phyloP scores from a whole-genome alignment of 192 early-diverging fungal species.

The Linnemannia schmuckeri region DNA sequence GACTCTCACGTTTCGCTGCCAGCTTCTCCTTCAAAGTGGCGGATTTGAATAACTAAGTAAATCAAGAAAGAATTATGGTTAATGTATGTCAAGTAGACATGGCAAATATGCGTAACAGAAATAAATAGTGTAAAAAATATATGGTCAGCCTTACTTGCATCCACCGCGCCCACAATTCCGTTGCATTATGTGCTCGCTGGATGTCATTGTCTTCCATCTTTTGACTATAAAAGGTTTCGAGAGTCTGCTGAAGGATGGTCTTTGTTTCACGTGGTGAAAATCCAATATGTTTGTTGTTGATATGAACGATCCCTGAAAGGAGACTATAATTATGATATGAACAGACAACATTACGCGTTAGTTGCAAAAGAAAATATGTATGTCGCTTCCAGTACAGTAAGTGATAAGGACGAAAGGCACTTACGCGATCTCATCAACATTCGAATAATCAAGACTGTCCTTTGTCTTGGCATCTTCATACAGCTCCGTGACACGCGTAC shows the following conservation, averaged over 20 bases:
- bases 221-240: slow-evolving; percentile 26
- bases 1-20: slow-evolving; percentile 4
- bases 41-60: slow-evolving; percentile 12
- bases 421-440: slow-evolving; percentile 29
- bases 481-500: slow-evolving; percentile 10
- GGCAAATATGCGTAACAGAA: neutral
- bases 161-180: slow-evolving; percentile 10
- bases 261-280: slow-evolving; percentile 9
- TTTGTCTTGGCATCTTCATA: slow-evolving; percentile 22
- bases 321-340: slow-evolving; percentile 9
- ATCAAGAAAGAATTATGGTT: neutral
- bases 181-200: slow-evolving; percentile 7
- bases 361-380: neutral
- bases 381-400: neutral
- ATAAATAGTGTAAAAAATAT: neutral
- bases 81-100: neutral
- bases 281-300: slow-evolving; percentile 27
- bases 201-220: slow-evolving; percentile 21
- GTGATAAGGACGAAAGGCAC: neutral
- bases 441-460: slow-evolving; percentile 17
- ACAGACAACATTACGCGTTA: neutral
- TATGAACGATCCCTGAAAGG: slow-evolving; percentile 26
- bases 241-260: neutral
- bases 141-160: neutral
- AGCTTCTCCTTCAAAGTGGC: slow-evolving; percentile 13